These are phyloP conservation scores for Nakazawaea siamensis DNA, from an alignment of 805 yeast species.

Conservation along the genomic window DNA sequence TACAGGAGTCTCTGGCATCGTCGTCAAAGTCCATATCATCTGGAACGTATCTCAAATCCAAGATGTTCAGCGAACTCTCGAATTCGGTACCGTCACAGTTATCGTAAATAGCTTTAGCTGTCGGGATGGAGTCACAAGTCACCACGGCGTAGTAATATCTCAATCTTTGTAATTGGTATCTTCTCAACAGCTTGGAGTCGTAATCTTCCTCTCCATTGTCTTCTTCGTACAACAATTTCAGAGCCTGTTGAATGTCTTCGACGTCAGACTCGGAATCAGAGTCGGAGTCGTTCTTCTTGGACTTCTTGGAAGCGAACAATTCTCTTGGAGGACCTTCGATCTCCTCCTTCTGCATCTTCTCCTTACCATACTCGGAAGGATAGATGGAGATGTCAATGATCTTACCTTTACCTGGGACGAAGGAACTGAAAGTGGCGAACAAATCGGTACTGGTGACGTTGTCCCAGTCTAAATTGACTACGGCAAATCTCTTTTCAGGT, in stretches of 20 bases:
- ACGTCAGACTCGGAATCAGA: slow-evolving; percentile 39
- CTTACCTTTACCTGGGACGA: slow-evolving; percentile 68
- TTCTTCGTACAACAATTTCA: slow-evolving; percentile 69
- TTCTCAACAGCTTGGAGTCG: slow-evolving; percentile 74
- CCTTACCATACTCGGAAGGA: slow-evolving; percentile 91
- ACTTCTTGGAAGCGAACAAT: slow-evolving; percentile 44
- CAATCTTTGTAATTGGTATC: slow-evolving; percentile 86
- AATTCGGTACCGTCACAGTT: slow-evolving; percentile 93
- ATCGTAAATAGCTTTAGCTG: slow-evolving; percentile 71
- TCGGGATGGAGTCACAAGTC: slow-evolving; percentile 61
- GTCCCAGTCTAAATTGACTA: slow-evolving; percentile 97
- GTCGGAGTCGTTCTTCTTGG: slow-evolving; percentile 28
- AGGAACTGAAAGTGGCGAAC: slow-evolving; percentile 81
- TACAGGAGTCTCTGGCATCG: slow-evolving; percentile 67
- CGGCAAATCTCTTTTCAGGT: slow-evolving; percentile 76
- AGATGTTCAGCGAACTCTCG: slow-evolving; percentile 90
- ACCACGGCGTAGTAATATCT: slow-evolving; percentile 92
- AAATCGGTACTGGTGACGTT: slow-evolving; percentile 81
- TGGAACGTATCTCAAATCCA: slow-evolving; percentile 88
- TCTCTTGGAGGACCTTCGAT: slow-evolving; percentile 89
- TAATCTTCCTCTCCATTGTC: slow-evolving; percentile 79
- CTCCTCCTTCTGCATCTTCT: slow-evolving; percentile 84
- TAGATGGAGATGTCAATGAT: slow-evolving; percentile 64
- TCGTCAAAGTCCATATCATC: slow-evolving; percentile 86
- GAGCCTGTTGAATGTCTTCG: slow-evolving; percentile 43